Evolutionary conservation across 257 asterid species (phyloP).

Genomic region (Fraxinus pennsylvanica): DNA sequence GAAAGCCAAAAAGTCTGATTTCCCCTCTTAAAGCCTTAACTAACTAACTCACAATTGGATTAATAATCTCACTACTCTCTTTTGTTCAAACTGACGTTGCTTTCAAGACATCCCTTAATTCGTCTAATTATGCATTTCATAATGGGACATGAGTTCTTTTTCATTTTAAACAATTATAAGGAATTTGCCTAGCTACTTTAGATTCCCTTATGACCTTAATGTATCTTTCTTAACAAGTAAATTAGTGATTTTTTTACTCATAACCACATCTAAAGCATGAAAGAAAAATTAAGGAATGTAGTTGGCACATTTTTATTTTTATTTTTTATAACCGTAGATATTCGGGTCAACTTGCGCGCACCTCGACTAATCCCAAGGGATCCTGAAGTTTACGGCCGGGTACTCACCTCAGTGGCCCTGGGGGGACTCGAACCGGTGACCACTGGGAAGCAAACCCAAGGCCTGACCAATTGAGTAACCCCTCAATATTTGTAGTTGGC

Average conservation of each 20-base stretch:
- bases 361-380: no score
- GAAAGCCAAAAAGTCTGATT: neutral
- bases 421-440: no score
- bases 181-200: no score
- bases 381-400: no score
- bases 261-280: neutral
- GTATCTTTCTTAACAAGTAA: neutral
- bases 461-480: no score
- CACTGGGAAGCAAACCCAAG: no score
- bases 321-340: no score
- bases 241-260: neutral
- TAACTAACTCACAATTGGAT: neutral
- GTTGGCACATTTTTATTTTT: neutral
- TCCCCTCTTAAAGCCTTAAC: neutral
- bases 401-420: no score
- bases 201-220: neutral
- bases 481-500: neutral
- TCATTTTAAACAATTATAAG: conserved; percentile 2
- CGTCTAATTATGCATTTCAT: conserved; percentile 11
- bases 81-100: conserved; percentile 2
- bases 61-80: conserved; percentile 10
- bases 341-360: no score
- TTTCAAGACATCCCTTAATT: conserved; percentile 1
- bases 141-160: neutral
- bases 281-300: neutral